Conservation (phyloP, 78 protist genomes). For the Monosiga brevicollis region DNA sequence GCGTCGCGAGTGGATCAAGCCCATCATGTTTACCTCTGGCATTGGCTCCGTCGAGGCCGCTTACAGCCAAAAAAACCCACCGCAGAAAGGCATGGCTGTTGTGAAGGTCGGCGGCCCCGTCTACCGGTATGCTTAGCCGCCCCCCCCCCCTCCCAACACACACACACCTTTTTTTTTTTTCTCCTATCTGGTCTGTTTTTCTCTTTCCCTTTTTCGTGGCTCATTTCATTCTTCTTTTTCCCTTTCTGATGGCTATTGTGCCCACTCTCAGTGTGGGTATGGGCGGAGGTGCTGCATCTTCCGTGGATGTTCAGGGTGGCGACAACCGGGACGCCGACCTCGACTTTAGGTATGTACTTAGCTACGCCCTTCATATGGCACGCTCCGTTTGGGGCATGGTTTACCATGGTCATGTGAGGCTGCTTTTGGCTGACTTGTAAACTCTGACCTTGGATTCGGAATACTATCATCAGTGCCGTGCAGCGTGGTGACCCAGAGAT, state of each 20-base stretch:
- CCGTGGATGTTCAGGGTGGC: conserved; percentile 52
- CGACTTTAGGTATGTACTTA: conserved; percentile 88
- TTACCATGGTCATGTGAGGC: not conserved
- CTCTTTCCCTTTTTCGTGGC: too few relatives aligned
- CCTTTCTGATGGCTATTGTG: conserved; percentile 13
- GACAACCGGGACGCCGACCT: conserved; percentile 25
- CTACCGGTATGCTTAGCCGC: conserved; percentile 67
- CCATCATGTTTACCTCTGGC: conserved; percentile 91
- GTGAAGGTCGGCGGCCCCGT: conserved; percentile 92
- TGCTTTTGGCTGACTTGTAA: not conserved
- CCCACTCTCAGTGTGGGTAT: conserved; percentile 77
- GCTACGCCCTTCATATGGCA: conserved; percentile 87
- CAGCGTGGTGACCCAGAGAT: conserved; percentile 31
- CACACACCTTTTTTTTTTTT: too few relatives aligned
- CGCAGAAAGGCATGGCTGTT: conserved; percentile 56
- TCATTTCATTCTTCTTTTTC: not conserved
- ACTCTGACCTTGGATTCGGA: not conserved
- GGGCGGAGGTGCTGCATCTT: conserved; percentile 91
- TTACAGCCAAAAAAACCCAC: conserved; percentile 38
- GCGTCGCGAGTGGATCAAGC: conserved; percentile 66
- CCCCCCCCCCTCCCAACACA: too few relatives aligned
- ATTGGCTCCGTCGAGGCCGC: conserved; percentile 59
- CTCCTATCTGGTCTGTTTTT: too few relatives aligned
- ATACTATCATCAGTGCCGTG: not conserved
- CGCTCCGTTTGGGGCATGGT: not conserved